Conservation (phyloP, 2,329 filamentous ascomycete species). For the Leptographium radiaticola region DNA sequence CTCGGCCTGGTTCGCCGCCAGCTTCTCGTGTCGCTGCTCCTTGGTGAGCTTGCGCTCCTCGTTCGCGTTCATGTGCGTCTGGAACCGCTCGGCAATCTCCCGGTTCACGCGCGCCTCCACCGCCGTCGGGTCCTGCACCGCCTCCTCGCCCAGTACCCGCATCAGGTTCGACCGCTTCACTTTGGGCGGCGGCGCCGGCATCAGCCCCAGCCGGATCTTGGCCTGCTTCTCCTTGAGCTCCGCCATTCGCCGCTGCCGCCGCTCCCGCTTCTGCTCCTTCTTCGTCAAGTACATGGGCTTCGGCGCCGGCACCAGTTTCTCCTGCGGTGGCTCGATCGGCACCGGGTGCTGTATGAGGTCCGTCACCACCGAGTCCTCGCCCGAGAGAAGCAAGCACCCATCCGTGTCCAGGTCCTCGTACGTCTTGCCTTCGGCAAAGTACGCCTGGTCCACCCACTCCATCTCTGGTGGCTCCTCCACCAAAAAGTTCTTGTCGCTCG, state of each 20-base stretch:
- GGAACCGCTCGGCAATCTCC: constrained; percentile 77
- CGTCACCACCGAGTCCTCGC: constrained; percentile 77
- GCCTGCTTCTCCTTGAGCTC: constrained; percentile 93
- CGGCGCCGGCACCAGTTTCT: constrained; percentile 61
- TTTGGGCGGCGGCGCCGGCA: constrained; percentile 84
- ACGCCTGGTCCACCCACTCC: constrained; percentile 95
- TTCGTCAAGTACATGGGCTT: constrained; percentile 89
- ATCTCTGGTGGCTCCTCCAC: constrained; percentile 74
- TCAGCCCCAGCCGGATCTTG: constrained; percentile 82
- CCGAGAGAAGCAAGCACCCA: constrained; percentile 45
- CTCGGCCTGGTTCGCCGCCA: constrained; percentile 68
- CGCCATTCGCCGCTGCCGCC: constrained; percentile 79
- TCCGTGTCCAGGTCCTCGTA: constrained; percentile 60
- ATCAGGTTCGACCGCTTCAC: constrained; percentile 97
- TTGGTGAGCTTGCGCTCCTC: constrained; percentile 79
- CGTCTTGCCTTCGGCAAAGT: constrained; percentile 55
- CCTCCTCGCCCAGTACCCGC: constrained; percentile 84
- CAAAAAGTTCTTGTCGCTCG: constrained; percentile 81
- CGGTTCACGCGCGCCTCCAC: constrained; percentile 89
- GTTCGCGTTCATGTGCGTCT: constrained; percentile 66
- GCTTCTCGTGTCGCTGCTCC: constrained; percentile 75
- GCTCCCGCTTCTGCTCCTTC: constrained; percentile 82
- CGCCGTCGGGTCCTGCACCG: constrained; percentile 90
- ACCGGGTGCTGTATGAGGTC: constrained; percentile 88
- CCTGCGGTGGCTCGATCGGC: constrained; percentile 79